phyloP scores from a whole-genome alignment of 495 filamentous ascomycete genomes.

The Penicillium macrosclerotiorum region DNA sequence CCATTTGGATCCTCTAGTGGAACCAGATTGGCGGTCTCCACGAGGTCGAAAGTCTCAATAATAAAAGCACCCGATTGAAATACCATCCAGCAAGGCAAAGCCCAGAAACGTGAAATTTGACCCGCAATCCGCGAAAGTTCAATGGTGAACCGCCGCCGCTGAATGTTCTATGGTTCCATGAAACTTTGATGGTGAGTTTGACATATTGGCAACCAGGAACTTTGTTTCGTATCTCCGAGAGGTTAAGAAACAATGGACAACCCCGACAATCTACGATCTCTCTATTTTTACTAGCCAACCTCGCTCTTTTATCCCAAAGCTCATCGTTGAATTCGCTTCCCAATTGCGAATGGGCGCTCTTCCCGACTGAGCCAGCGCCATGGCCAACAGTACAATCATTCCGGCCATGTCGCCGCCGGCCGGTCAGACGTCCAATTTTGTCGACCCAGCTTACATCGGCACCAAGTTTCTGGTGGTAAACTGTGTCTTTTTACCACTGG shows the following conservation, averaged over 20 bases:
- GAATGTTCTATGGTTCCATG: neutral
- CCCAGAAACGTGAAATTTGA: no score
- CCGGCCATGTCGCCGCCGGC: conserved; percentile 33
- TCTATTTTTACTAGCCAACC: no score
- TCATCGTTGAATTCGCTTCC: neutral
- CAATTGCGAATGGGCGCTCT: neutral
- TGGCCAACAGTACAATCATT: conserved; percentile 19
- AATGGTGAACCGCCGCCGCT: conserved; percentile 2
- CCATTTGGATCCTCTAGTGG: no score
- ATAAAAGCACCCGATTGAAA: no score
- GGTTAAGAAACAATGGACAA: neutral
- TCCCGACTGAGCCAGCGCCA: conserved; percentile 10
- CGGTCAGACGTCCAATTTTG: conserved; percentile 34
- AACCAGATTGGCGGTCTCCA: no score
- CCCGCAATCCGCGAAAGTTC: no score
- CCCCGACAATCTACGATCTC: neutral
- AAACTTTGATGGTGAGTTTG: neutral
- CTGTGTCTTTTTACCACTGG: conserved; percentile 30
- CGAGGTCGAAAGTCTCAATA: no score
- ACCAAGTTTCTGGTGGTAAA: conserved; percentile 26
- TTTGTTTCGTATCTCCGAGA: neutral
- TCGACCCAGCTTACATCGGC: conserved; percentile 21
- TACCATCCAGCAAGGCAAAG: no score
- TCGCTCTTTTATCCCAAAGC: no score
- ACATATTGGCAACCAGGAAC: neutral